Evolutionary conservation across 2,329 filamentous ascomycete species (phyloP).

Genomic region (Xylaria sp.): DNA sequence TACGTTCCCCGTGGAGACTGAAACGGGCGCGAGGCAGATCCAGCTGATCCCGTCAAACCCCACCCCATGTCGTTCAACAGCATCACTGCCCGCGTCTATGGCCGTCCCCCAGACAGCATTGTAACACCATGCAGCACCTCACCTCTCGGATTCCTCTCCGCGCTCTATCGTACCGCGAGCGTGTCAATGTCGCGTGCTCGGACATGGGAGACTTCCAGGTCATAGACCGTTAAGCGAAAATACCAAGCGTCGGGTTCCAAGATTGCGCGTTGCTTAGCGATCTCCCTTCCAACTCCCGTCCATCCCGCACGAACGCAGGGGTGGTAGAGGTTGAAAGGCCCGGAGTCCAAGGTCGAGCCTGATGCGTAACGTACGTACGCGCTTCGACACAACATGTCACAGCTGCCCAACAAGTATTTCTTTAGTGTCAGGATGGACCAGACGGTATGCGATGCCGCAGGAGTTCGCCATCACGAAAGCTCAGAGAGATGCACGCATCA

Average conservation of each 20-base stretch:
- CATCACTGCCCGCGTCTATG: neutral
- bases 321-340: constrained; percentile 18
- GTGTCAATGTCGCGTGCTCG: constrained; percentile 26
- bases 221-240: neutral
- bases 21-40: neutral
- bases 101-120: constrained; percentile 13
- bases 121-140: constrained; percentile 21
- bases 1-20: neutral
- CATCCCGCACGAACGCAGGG: constrained; percentile 23
- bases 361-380: constrained; percentile 7
- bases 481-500: neutral
- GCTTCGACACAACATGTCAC: constrained; percentile 14
- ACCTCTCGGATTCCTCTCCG: constrained; percentile 23
- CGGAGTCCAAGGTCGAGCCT: constrained; percentile 15
- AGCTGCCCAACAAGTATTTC: constrained; percentile 14
- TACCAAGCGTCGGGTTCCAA: constrained; percentile 18
- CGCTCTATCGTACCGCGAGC: constrained; percentile 22
- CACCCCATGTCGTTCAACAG: neutral
- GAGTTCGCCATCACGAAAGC: neutral
- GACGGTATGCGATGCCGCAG: constrained; percentile 10
- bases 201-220: constrained; percentile 19
- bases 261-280: constrained; percentile 16
- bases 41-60: neutral
- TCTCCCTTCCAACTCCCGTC: constrained; percentile 11
- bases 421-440: constrained; percentile 4